phyloP scores from a whole-genome alignment of 208 protist species.

The Leishmania gerbilli region DNA sequence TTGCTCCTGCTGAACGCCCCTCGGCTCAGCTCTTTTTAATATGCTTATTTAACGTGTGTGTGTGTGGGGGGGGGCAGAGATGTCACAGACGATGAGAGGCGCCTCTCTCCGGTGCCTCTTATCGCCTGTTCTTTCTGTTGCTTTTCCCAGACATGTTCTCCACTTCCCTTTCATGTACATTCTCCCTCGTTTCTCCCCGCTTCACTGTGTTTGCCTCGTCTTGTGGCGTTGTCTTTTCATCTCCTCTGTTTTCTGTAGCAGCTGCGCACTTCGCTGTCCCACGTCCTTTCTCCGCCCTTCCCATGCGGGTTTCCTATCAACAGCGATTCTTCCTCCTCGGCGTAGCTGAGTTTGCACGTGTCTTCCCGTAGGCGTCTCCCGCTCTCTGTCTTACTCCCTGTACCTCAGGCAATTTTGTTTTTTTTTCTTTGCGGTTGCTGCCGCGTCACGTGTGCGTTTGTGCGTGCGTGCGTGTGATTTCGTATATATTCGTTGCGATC shows the following conservation, averaged over 20 bases:
- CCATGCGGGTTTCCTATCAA: not conserved
- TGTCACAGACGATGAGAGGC: not conserved
- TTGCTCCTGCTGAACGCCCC: not conserved
- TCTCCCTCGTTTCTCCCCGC: not conserved
- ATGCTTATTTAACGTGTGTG: not conserved
- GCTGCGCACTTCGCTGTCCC: not conserved
- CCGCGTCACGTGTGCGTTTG: not conserved
- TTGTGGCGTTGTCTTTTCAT: not conserved
- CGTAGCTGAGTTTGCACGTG: not conserved
- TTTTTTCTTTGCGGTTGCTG: not conserved
- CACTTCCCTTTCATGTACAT: not conserved
- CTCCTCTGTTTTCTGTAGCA: not conserved
- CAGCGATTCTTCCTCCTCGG: not conserved
- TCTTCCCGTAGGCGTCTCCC: not conserved
- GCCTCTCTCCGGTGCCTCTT: not conserved
- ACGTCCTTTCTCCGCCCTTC: not conserved
- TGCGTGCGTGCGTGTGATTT: not conserved
- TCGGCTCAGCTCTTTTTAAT: not conserved
- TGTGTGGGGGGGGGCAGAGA: not conserved
- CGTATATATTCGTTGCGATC: not conserved
- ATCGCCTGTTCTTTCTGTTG: not conserved
- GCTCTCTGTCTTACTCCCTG: not conserved
- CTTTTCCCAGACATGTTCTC: not conserved
- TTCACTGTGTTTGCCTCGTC: not conserved
- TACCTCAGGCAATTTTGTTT: not conserved